Evolutionary conservation across 768 basidiomycete species (phyloP).

Genomic region (Podaxis sp.): DNA sequence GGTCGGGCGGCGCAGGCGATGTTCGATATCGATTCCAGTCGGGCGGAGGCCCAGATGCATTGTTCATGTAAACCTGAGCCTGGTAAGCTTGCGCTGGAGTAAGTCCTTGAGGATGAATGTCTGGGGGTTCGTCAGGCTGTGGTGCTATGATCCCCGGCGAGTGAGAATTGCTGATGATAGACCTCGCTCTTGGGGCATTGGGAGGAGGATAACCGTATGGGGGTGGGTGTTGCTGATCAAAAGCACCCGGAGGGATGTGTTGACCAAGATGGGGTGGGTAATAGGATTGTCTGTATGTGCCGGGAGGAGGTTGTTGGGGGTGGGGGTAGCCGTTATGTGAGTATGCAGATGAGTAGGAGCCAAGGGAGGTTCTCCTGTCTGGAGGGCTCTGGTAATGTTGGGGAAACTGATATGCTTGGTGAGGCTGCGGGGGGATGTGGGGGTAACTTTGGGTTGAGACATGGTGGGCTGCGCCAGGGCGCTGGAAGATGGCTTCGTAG

Average conservation of each 20-base stretch:
- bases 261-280: conserved; percentile 31
- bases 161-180: conserved; percentile 41
- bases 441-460: conserved; percentile 28
- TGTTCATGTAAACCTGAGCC: conserved; percentile 63
- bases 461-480: conserved; percentile 63
- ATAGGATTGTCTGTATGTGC: conserved; percentile 38
- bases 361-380: conserved; percentile 50
- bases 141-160: conserved; percentile 44
- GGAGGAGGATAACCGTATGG: conserved; percentile 28
- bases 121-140: conserved; percentile 47
- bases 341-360: conserved; percentile 34
- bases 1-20: conserved; percentile 29
- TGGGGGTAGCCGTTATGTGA: conserved; percentile 25
- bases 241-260: conserved; percentile 22
- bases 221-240: conserved; percentile 30
- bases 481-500: conserved; percentile 87
- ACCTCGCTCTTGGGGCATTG: conserved; percentile 46
- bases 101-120: conserved; percentile 55
- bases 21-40: conserved; percentile 29
- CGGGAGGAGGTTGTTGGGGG: conserved; percentile 21
- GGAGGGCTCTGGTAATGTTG: conserved; percentile 29
- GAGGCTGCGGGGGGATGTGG: conserved; percentile 27
- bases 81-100: conserved; percentile 84
- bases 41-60: conserved; percentile 30
- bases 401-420: conserved; percentile 20